Conservation (phyloP, 1,139 yeast species). For the Saccharomyces hybrid region DNA sequence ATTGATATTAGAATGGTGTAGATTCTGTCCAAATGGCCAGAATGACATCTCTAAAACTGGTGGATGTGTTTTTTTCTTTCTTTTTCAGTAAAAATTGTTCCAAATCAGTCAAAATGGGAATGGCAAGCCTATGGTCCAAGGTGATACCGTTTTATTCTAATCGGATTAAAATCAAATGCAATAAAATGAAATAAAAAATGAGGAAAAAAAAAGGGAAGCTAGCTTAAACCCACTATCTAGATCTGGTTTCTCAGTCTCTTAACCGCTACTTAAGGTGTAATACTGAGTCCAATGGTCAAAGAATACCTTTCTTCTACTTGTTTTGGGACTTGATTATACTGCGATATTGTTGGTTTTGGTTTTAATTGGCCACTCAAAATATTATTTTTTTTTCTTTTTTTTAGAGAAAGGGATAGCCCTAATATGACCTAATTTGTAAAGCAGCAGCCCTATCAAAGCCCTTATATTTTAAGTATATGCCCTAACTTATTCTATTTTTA, state of each 20-base stretch:
- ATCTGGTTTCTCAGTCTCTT: neutral
- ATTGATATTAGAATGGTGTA: constrained; percentile 33
- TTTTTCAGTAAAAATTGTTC: neutral
- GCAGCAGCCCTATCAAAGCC: neutral
- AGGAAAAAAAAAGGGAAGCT: neutral
- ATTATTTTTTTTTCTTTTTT: neutral
- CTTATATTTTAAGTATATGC: neutral
- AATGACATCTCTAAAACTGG: constrained; percentile 33
- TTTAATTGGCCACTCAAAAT: neutral
- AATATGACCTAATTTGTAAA: neutral
- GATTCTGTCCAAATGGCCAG: constrained; percentile 42
- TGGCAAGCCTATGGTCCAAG: neutral
- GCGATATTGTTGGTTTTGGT: neutral
- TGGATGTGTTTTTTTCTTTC: neutral
- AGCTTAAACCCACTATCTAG: neutral
- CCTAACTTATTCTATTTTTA: neutral
- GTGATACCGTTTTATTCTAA: neutral
- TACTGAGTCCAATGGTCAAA: neutral
- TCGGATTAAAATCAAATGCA: neutral
- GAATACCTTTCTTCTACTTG: neutral
- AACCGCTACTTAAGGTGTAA: neutral
- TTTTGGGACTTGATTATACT: neutral
- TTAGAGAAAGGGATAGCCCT: neutral
- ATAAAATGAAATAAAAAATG: neutral
- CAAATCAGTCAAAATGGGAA: neutral